phyloP scores from a whole-genome alignment of 2,329 filamentous ascomycete genomes.

The Penicillium sp. region DNA sequence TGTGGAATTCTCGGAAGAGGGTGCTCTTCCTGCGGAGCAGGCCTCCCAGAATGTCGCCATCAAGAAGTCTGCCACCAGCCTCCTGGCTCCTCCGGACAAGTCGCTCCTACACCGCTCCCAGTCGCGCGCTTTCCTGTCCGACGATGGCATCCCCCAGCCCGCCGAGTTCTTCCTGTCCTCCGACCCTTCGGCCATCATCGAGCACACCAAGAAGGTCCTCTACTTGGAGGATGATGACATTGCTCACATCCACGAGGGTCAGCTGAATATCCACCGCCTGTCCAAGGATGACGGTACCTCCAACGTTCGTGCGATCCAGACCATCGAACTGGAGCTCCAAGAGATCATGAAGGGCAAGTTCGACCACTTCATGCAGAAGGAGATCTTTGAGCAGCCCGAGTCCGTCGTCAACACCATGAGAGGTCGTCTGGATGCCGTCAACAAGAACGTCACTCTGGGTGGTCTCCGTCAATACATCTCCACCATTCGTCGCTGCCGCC shows the following conservation, averaged over 20 bases:
- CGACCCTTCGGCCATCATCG: constrained; percentile 95
- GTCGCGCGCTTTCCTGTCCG: constrained; percentile 97
- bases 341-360: constrained; percentile 99
- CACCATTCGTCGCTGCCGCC: constrained; percentile 92
- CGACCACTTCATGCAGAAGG: constrained; percentile 99
- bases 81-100: constrained; percentile 92
- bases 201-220: constrained; percentile 99
- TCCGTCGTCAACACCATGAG: constrained; percentile 99
- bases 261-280: constrained; percentile 96
- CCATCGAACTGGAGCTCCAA: constrained; percentile 96
- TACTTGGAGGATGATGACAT: constrained; percentile 99
- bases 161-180: constrained; percentile 99
- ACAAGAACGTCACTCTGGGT: constrained; percentile 94
- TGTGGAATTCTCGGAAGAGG: constrained; percentile 92
- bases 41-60: constrained; percentile 95
- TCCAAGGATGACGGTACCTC: constrained; percentile 95
- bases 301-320: constrained; percentile 97
- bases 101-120: constrained; percentile 97
- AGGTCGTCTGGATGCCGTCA: constrained; percentile 88
- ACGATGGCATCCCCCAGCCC: constrained; percentile 95
- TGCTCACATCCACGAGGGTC: constrained; percentile 98
- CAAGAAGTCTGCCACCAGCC: constrained; percentile 76
- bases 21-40: constrained; percentile 83
- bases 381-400: constrained; percentile 99
- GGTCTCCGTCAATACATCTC: constrained; percentile 93